Evolutionary conservation across 75 land plant genomes (phyloP).

Genomic region (Isoetes taiwanensis): DNA sequence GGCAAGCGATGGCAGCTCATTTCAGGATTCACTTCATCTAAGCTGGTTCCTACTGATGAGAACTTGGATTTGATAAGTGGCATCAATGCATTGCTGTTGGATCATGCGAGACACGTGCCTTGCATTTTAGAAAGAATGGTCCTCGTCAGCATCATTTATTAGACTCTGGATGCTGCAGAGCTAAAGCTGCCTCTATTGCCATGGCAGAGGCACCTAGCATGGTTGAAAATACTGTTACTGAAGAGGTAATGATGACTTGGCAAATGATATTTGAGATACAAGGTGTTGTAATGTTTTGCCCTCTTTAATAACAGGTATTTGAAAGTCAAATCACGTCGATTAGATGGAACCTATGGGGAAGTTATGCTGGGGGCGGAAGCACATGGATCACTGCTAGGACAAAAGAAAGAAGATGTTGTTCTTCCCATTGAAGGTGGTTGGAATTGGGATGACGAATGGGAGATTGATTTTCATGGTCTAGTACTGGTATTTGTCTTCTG

Average conservation of each 20-base stretch:
- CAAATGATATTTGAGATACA: neutral
- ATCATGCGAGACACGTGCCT: conserved; percentile 6
- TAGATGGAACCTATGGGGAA: conserved; percentile 11
- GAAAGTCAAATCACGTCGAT: conserved; percentile 15
- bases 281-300: neutral
- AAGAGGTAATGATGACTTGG: conserved; percentile 13
- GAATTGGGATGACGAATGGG: conserved; percentile 24
- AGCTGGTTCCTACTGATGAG: too few relatives aligned
- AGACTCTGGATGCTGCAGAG: neutral
- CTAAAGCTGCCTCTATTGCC: conserved; percentile 29
- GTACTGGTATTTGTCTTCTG: too few relatives aligned
- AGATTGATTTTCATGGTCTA: conserved; percentile 10
- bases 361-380: too few relatives aligned
- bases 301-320: conserved; percentile 9
- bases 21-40: too few relatives aligned
- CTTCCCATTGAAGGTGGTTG: conserved; percentile 19
- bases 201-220: conserved; percentile 17
- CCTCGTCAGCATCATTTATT: too few relatives aligned
- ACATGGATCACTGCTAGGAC: conserved; percentile 15
- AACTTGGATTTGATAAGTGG: too few relatives aligned
- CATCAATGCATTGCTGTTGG: too few relatives aligned
- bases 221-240: conserved; percentile 18
- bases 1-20: conserved; percentile 8
- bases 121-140: neutral
- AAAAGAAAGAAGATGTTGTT: conserved; percentile 11